Conservation (phyloP, 2,329 filamentous ascomycete species). For the Penicillium sp. region DNA sequence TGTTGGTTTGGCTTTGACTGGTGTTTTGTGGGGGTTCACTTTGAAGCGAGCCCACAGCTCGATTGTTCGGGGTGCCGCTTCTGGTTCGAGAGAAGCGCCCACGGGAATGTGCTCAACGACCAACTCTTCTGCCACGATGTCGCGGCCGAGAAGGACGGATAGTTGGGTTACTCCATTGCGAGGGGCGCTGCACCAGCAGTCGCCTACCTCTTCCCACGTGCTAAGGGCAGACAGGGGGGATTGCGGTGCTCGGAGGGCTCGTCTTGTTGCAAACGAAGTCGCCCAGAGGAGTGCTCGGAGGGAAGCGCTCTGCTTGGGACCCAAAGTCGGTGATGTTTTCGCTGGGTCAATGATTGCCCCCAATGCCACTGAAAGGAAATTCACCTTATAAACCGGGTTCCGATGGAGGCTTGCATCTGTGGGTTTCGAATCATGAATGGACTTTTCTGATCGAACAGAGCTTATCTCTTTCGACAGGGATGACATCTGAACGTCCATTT, state of each 20-base stretch:
- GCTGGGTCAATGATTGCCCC: constrained; percentile 65
- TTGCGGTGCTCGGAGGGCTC: constrained; percentile 24
- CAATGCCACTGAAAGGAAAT: constrained; percentile 68
- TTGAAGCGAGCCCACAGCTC: constrained; percentile 67
- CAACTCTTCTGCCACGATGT: constrained; percentile 66
- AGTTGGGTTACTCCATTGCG: constrained; percentile 48
- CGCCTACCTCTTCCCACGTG: constrained; percentile 74
- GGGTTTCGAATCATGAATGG: constrained; percentile 21
- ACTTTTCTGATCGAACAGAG: constrained; percentile 26
- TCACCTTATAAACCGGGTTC: constrained; percentile 53
- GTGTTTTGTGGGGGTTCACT: constrained; percentile 34
- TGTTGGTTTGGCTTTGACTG: constrained; percentile 4
- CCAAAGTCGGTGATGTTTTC: constrained; percentile 60
- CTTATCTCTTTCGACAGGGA: constrained; percentile 33
- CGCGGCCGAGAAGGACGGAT: constrained; percentile 37
- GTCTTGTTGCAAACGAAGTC: neutral
- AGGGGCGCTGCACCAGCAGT: constrained; percentile 77
- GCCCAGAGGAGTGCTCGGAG: constrained; percentile 17
- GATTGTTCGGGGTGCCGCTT: constrained; percentile 63
- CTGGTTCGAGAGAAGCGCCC: constrained; percentile 61
- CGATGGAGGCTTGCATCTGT: constrained; percentile 19
- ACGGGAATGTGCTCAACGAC: constrained; percentile 71
- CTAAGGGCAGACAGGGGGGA: constrained; percentile 59
- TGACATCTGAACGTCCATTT: constrained; percentile 32
- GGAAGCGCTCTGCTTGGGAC: constrained; percentile 24